Evolutionary conservation across 768 basidiomycete genomes (phyloP).

Genomic region (Psilocybe subaeruginosa): DNA sequence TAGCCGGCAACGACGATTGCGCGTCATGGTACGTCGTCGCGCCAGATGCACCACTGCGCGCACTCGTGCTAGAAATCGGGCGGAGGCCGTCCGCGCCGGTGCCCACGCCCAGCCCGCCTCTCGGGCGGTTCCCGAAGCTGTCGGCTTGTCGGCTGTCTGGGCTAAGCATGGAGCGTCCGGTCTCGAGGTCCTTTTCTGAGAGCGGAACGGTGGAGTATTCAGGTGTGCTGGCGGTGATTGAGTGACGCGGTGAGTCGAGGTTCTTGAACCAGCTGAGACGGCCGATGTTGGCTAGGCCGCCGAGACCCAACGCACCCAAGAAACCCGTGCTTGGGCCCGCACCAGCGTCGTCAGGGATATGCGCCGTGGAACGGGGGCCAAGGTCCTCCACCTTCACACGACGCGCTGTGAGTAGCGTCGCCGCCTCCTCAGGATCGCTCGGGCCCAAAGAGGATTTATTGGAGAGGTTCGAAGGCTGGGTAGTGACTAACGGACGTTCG

Average conservation of each 20-base stretch:
- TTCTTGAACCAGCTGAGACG: slow-evolving; percentile 66
- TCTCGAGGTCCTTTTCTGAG: slow-evolving; percentile 51
- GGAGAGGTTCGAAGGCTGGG: slow-evolving; percentile 24
- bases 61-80: slow-evolving; percentile 62
- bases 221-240: slow-evolving; percentile 24
- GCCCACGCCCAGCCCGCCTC: slow-evolving; percentile 28
- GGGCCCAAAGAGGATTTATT: slow-evolving; percentile 33
- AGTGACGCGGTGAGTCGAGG: slow-evolving; percentile 24
- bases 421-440: slow-evolving; percentile 44
- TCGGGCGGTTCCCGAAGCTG: slow-evolving; percentile 24
- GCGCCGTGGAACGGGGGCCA: slow-evolving; percentile 31
- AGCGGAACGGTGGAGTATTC: slow-evolving; percentile 25
- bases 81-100: slow-evolving; percentile 44
- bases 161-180: slow-evolving; percentile 40
- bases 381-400: slow-evolving; percentile 47
- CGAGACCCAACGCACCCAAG: slow-evolving; percentile 46
- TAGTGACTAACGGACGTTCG: slow-evolving; percentile 18
- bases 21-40: slow-evolving; percentile 70
- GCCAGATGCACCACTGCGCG: slow-evolving; percentile 53
- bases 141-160: slow-evolving; percentile 25
- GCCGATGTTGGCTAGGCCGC: slow-evolving; percentile 49
- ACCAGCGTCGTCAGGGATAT: slow-evolving; percentile 2
- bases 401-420: slow-evolving; percentile 55
- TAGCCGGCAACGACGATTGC: slow-evolving; percentile 48
- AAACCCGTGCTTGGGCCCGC: slow-evolving; percentile 28